These are phyloP conservation scores for Exophiala lecanii-corni DNA, from an alignment of 2,329 filamentous ascomycete genomes.

Conservation along the genomic window DNA sequence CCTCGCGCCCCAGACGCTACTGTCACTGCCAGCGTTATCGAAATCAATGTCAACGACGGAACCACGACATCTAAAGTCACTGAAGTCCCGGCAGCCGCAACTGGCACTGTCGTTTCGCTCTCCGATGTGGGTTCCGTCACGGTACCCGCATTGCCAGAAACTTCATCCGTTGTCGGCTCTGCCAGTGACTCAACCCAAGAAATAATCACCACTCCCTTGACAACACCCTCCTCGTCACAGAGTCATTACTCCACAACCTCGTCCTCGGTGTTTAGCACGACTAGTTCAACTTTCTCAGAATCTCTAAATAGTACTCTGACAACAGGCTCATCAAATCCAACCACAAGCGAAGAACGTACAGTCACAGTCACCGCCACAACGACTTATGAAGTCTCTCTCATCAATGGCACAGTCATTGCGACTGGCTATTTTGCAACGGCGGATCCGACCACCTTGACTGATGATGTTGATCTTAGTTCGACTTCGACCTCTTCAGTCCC, in stretches of 20 bases:
- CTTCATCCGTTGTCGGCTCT: conserved; percentile 3
- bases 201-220: conserved; percentile 14
- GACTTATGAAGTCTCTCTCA: conserved; percentile 21
- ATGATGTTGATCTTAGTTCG: neutral
- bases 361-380: conserved; percentile 24
- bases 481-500: conserved; percentile 3
- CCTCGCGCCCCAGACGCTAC: conserved; percentile 22
- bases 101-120: conserved; percentile 19
- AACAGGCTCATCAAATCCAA: neutral
- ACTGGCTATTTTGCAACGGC: conserved; percentile 3
- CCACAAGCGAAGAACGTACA: conserved; percentile 6
- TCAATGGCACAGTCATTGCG: conserved; percentile 20
- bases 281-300: conserved; percentile 3
- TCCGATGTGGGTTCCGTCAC: conserved; percentile 20
- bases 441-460: conserved; percentile 4
- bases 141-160: conserved; percentile 10
- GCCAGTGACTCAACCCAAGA: conserved; percentile 8
- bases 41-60: conserved; percentile 25
- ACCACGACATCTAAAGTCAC: conserved; percentile 19
- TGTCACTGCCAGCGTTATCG: conserved; percentile 21
- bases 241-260: conserved; percentile 7
- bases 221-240: conserved; percentile 3
- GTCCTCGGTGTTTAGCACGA: neutral
- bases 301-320: conserved; percentile 7
- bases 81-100: conserved; percentile 18